These are phyloP conservation scores for Auricularia heimuer DNA, from an alignment of 768 basidiomycete species.

Conservation along the genomic window DNA sequence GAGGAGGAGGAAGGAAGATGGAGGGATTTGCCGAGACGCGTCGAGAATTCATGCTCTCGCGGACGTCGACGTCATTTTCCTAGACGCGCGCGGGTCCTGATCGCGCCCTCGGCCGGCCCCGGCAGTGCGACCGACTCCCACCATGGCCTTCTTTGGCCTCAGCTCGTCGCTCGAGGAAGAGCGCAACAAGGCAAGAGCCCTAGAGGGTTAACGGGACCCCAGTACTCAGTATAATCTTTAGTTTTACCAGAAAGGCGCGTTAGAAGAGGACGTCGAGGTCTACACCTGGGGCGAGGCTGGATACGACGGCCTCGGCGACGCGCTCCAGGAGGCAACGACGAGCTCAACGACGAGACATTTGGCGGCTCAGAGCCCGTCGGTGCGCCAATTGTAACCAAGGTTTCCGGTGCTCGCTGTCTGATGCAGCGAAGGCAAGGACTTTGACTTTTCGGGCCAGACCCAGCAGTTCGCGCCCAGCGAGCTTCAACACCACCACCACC, in stretches of 20 bases:
- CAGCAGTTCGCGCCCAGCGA: slow-evolving; percentile 18
- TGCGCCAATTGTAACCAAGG: slow-evolving; percentile 30
- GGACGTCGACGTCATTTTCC: background rate
- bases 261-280: slow-evolving; percentile 73
- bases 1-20: background rate
- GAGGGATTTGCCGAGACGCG: background rate
- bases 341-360: slow-evolving; percentile 96
- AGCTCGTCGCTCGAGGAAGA: background rate
- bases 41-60: background rate
- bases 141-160: background rate
- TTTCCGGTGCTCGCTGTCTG: slow-evolving; percentile 9
- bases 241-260: background rate
- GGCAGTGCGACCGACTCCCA: no score
- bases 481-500: background rate
- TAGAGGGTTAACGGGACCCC: no score
- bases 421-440: slow-evolving; percentile 63
- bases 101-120: no score
- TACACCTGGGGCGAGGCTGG: slow-evolving; percentile 89
- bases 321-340: slow-evolving; percentile 82
- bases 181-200: background rate
- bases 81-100: background rate
- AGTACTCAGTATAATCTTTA: background rate
- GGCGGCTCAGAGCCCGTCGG: slow-evolving; percentile 62
- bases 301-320: slow-evolving; percentile 83
- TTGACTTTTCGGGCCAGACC: slow-evolving; percentile 58